Conservation (phyloP, 306 rosid genomes). For the Arachis hypogaea region DNA sequence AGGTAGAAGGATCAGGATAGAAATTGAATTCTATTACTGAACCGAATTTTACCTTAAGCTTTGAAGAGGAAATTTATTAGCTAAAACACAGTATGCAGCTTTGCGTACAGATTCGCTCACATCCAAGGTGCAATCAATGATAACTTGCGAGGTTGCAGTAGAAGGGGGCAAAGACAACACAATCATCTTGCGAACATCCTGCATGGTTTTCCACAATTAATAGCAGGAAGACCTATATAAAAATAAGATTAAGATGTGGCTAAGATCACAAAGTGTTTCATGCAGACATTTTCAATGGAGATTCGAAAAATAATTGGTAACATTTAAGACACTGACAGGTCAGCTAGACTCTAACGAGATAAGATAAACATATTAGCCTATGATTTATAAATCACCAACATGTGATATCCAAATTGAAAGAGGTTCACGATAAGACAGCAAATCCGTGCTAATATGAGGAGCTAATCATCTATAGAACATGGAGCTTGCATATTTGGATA, state of each 20-base stretch:
- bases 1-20: constrained; percentile 5
- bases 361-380: background rate
- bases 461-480: background rate
- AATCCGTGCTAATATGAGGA: constrained; percentile 1
- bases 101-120: constrained; percentile 89
- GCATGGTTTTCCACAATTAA: constrained; percentile 41
- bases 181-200: constrained; percentile 93
- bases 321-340: background rate
- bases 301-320: background rate
- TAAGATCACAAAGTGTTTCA: constrained; percentile 9
- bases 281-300: constrained; percentile 11
- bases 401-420: background rate
- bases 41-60: constrained; percentile 76
- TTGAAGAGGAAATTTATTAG: constrained; percentile 94
- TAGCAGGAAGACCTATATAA: constrained; percentile 7
- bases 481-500: background rate
- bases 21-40: constrained; percentile 14
- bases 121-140: constrained; percentile 87
- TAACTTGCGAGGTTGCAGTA: constrained; percentile 72
- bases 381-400: background rate
- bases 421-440: background rate
- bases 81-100: constrained; percentile 84
- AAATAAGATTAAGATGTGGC: constrained; percentile 15
- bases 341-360: background rate
- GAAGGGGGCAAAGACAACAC: constrained; percentile 91